Conservation (phyloP, 2,329 filamentous ascomycete genomes). For the Plectosphaerella cucumerina region DNA sequence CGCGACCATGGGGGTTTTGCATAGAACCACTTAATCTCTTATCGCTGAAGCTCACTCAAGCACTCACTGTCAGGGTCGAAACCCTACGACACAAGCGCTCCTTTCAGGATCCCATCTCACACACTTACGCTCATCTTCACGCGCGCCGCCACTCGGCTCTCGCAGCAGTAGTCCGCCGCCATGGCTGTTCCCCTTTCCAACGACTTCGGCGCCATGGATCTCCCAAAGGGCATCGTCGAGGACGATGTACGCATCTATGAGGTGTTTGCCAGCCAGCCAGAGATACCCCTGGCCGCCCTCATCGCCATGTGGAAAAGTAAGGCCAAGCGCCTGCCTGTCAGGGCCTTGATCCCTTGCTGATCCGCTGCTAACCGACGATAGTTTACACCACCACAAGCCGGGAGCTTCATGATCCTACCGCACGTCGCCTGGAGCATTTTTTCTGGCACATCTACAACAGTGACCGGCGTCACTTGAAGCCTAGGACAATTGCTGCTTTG, state of each 20-base stretch:
- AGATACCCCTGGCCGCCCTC: too few relatives aligned
- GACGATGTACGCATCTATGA: constrained; percentile 14
- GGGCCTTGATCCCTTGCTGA: too few relatives aligned
- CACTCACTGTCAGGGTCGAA: background rate
- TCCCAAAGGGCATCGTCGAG: constrained; percentile 14
- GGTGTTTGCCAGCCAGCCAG: constrained; percentile 8
- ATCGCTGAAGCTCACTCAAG: background rate
- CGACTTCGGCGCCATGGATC: constrained; percentile 8
- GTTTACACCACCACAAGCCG: constrained; percentile 59
- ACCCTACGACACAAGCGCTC: background rate
- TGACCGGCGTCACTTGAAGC: constrained; percentile 47
- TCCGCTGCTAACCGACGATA: constrained; percentile 18
- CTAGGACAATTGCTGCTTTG: constrained; percentile 47
- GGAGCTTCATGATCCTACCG: constrained; percentile 56
- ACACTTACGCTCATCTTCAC: background rate
- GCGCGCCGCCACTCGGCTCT: too few relatives aligned
- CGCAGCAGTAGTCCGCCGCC: background rate
- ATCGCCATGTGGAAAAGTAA: too few relatives aligned
- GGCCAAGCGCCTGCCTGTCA: too few relatives aligned
- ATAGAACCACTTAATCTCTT: background rate
- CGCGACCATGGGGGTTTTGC: background rate
- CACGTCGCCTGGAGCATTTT: constrained; percentile 58
- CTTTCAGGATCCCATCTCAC: background rate
- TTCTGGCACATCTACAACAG: constrained; percentile 66
- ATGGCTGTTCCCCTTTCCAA: background rate